Percentiles rank a stretch among this genome's conserved stretches.
These are phyloP conservation scores for Phytophthora meadii DNA, from an alignment of 352 stramenopile species.

Conservation along the genomic window DNA sequence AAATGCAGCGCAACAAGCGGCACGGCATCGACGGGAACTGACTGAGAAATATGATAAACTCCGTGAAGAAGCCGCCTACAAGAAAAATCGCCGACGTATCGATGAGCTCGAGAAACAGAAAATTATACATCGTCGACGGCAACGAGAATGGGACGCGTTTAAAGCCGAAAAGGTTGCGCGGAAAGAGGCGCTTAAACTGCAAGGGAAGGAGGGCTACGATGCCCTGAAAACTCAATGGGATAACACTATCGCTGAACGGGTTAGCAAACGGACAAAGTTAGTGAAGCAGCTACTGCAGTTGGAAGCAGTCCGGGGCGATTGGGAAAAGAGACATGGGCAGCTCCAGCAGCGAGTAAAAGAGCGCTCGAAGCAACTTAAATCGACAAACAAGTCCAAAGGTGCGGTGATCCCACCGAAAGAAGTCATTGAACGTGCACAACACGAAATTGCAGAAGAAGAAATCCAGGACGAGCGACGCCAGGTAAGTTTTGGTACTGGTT, in stretches of 20 bases:
- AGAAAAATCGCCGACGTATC: constrained; percentile 52
- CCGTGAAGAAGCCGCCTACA: constrained; percentile 54
- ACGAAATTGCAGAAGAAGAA: constrained; percentile 63
- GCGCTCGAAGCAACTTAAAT: constrained; percentile 43
- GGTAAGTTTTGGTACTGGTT: constrained; percentile 18
- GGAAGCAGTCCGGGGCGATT: constrained; percentile 59
- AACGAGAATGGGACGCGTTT: constrained; percentile 71
- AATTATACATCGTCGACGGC: constrained; percentile 53
- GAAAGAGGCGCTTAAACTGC: constrained; percentile 49
- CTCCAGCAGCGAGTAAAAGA: constrained; percentile 44
- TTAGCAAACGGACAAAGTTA: constrained; percentile 35
- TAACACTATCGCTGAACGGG: constrained; percentile 38
- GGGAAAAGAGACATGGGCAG: constrained; percentile 47
- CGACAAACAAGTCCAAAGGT: constrained; percentile 58
- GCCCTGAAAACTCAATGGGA: constrained; percentile 56
- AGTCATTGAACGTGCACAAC: constrained; percentile 56
- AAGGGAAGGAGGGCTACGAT: constrained; percentile 46
- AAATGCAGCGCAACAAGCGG: constrained; percentile 36
- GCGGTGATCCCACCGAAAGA: constrained; percentile 51
- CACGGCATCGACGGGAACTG: constrained; percentile 51
- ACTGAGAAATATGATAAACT: constrained; percentile 61
- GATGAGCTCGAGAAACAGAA: constrained; percentile 71
- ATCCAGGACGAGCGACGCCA: constrained; percentile 49
- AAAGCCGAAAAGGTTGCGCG: constrained; percentile 43
- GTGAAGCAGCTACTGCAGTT: constrained; percentile 58